Base-by-base conservation (phyloP, 805 yeast genomes). In the Yarrowia sp. region DNA sequence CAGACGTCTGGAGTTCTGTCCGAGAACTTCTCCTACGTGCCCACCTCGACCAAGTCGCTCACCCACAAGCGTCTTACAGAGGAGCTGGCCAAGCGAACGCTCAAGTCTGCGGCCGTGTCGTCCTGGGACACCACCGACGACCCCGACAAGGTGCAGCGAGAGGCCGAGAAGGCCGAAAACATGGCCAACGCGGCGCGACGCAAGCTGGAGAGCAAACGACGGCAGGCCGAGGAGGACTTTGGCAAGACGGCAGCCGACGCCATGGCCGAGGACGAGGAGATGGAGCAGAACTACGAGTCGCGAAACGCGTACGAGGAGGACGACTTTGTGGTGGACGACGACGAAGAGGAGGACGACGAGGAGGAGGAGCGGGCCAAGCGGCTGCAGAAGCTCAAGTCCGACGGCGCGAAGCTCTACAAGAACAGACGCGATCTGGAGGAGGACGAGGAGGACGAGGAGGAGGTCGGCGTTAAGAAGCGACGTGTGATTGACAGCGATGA, bases 21-120 rank as follows among this genome's bases (percentile, higher is more conserved):
- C 49, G 84, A 87, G 68, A 73, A 84, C 1, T 80, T 90, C 69
- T 87, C 86, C 71, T 83, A 94, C 62, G 83, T 91, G 58, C 99
- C 99, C 16, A 85, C 97, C 0, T 90, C 97, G 0, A 90, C 96
- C n/a, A 80, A 82, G 46, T 90, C 97, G 1, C 81, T 82, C 59
- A 87, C 96, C 3, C 98, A 93, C 73, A 80, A 83, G 67, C 83
- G 85, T 70, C 80, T 94, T 66, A 90, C 97, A 8, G 68, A 65
- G 31, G 73, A 72, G 32, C 70, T 77, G 35, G 73, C 73, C n/a
- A 66, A 68, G 42, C 69, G 70, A 35, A 70, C 71, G 61, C 70
- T 67, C 63, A 67, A 66, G 53, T 63, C 66, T 18, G 66, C 68
- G 33, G 66, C 68, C 16, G 73, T 77, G 22, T 74, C 78, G 36